phyloP scores from a whole-genome alignment of 345 rosid genomes.

The Hypericum perforatum region DNA sequence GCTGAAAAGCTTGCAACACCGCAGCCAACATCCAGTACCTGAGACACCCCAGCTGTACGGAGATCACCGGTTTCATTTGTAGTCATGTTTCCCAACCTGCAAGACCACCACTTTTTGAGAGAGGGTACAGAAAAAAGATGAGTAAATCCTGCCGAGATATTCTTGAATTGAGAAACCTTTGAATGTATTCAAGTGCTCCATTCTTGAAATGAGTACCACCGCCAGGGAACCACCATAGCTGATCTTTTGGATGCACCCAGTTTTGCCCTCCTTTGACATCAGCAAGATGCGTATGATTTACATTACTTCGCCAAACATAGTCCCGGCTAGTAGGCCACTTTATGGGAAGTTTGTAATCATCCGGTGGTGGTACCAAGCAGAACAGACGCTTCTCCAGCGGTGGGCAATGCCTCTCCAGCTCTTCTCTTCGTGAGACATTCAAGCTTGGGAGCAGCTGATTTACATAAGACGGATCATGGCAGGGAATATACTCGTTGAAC shows the following conservation, averaged over 20 bases:
- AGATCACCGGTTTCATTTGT: constrained; percentile 77
- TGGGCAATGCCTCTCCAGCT: constrained; percentile 84
- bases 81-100: constrained; percentile 74
- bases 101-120: constrained; percentile 1
- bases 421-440: constrained; percentile 63
- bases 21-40: constrained; percentile 91
- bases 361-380: constrained; percentile 86
- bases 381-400: constrained; percentile 66
- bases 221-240: constrained; percentile 93
- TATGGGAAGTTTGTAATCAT: constrained; percentile 72
- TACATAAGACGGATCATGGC: constrained; percentile 60
- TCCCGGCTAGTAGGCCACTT: constrained; percentile 90
- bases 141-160: neutral
- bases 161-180: constrained; percentile 37
- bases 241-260: constrained; percentile 76
- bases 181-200: constrained; percentile 84
- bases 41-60: constrained; percentile 70
- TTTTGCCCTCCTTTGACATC: constrained; percentile 91
- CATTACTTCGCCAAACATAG: constrained; percentile 86
- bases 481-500: constrained; percentile 76
- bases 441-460: constrained; percentile 43
- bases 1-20: constrained; percentile 98
- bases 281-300: constrained; percentile 84
- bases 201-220: constrained; percentile 98
- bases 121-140: neutral